A percentile compares a stretch with the other conserved stretches of the same genome.
Evolutionary conservation across 2,329 filamentous ascomycete species (phyloP).

Genomic region (Bipolaris gigantea): DNA sequence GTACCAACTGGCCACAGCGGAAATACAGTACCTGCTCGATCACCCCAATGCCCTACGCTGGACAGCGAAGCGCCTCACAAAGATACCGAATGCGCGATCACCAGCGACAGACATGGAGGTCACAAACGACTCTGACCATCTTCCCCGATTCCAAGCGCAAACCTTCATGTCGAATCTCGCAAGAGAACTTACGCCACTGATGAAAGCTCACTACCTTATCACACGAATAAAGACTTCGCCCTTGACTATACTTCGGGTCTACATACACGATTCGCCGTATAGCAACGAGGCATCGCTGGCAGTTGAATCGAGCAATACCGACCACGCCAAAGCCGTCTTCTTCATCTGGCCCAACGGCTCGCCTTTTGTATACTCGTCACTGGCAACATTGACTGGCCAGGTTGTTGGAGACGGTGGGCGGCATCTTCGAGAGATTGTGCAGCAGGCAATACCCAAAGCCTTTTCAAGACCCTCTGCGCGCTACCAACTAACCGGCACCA

Average conservation of each 20-base stretch:
- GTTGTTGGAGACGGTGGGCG: constrained; percentile 44
- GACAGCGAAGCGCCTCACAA: constrained; percentile 55
- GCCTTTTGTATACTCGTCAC: constrained; percentile 70
- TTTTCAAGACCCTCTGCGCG: constrained; percentile 73
- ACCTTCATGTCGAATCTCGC: constrained; percentile 79
- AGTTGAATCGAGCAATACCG: constrained; percentile 45
- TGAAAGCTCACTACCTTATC: constrained; percentile 83
- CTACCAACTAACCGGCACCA: constrained; percentile 69
- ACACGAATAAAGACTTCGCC: constrained; percentile 70
- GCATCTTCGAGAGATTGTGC: constrained; percentile 69
- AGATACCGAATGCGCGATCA: constrained; percentile 34
- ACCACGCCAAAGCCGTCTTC: constrained; percentile 72
- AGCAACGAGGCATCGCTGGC: constrained; percentile 53
- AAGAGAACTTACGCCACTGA: constrained; percentile 71
- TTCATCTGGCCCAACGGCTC: constrained; percentile 81
- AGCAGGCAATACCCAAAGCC: constrained; percentile 80
- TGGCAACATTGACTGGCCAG: constrained; percentile 48
- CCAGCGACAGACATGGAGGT: constrained; percentile 41
- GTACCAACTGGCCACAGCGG: constrained; percentile 58
- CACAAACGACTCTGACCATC: constrained; percentile 43
- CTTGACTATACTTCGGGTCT: constrained; percentile 74
- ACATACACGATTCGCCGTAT: constrained; percentile 80
- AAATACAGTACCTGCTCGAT: constrained; percentile 57
- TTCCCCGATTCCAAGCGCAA: constrained; percentile 76
- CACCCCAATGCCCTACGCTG: constrained; percentile 56